A percentile compares a stretch with the other conserved stretches of the same genome.
Conservation (phyloP, 2,329 filamentous ascomycete species). For the Neofusicoccum kwambonambiense region DNA sequence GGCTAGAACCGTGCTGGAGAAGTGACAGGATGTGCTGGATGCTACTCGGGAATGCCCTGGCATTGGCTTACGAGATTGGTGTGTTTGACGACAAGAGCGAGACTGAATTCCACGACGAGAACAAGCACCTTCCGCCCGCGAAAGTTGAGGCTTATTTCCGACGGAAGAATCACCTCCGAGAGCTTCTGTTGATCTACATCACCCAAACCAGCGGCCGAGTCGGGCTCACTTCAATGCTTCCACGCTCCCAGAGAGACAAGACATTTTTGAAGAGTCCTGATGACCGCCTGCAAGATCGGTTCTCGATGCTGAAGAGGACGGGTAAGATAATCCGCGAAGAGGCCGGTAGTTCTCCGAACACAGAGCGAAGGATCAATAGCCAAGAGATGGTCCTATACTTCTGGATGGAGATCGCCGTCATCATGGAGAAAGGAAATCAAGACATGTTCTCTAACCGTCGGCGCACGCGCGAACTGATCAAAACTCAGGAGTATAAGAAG, state of each 20-base stretch:
- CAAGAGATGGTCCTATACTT: conserved; percentile 69
- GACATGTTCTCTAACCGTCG: conserved; percentile 83
- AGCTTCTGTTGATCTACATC: conserved; percentile 84
- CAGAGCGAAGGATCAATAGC: conserved; percentile 19
- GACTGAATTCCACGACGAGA: conserved; percentile 50
- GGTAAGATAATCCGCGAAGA: conserved; percentile 14
- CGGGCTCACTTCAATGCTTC: conserved; percentile 91
- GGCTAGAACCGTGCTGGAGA: conserved; percentile 94
- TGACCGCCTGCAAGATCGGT: conserved; percentile 36
- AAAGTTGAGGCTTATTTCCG: conserved; percentile 76
- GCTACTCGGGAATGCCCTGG: conserved; percentile 86
- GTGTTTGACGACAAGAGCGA: conserved; percentile 91
- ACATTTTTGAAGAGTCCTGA: conserved; percentile 30
- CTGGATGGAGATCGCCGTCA: conserved; percentile 89
- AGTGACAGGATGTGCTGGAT: conserved; percentile 96
- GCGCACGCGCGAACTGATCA: conserved; percentile 84
- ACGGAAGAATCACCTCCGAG: conserved; percentile 76
- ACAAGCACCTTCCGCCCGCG: conserved; percentile 36
- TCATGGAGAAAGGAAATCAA: conserved; percentile 89
- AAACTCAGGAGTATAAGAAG: conserved; percentile 78
- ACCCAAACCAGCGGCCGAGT: conserved; percentile 91
- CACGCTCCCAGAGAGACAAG: conserved; percentile 42
- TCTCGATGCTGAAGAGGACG: conserved; percentile 21
- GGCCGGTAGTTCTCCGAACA: conserved; percentile 10
- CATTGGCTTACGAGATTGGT: conserved; percentile 87